Evolutionary conservation across 257 asterid species (phyloP), one percentile per base, ranked within the genome.

Genomic region (Plectranthus barbatus): DNA sequence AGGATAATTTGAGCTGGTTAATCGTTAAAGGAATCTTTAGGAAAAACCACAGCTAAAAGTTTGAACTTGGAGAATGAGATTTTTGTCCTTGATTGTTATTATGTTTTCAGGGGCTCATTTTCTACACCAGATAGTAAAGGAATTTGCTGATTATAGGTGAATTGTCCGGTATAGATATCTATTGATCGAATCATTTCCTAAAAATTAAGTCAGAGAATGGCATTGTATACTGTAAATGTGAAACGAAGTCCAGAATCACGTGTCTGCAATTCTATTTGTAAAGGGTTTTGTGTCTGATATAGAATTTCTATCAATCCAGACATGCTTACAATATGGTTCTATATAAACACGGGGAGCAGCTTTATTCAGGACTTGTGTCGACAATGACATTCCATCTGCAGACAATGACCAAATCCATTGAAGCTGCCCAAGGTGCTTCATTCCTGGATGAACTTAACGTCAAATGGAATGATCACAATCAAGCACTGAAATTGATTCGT

Each of bases 291-390:
- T 70, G 62, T 72, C 72, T 76, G 68, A 81, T 66, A 50, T 64
- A 37, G 15, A 44, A 12, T 76, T 70, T 65, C 41, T 59, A 0
- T 72, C 55, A 40, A 61, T 61, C 44, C 87, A 91, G 98, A 58
- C 81, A 84, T 74, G 96, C 96, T 51, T 88, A 84, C 71, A 86
- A 86, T 56, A 91, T 91, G 98, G 94, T 91, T 36, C 60, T 91
- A 60, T 90, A 91, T 64, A 88, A 88, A 74, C 81, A 74, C 60
- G 96, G 98, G 44, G 98, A 91, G 82, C 86, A 78, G 76, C 86
- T 91, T 18, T 91, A 91, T 68, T 76, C 90, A 11, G 98, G 96
- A 54, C 94, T 91, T 21, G 90, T 79, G 61, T 60, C 84, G 18
- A 88, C 95, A 5, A 82, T 91, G 91, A 86, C 91, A 17, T 67